Conservation (phyloP, 1,139 yeast species). For the Kodamaea arcana region DNA sequence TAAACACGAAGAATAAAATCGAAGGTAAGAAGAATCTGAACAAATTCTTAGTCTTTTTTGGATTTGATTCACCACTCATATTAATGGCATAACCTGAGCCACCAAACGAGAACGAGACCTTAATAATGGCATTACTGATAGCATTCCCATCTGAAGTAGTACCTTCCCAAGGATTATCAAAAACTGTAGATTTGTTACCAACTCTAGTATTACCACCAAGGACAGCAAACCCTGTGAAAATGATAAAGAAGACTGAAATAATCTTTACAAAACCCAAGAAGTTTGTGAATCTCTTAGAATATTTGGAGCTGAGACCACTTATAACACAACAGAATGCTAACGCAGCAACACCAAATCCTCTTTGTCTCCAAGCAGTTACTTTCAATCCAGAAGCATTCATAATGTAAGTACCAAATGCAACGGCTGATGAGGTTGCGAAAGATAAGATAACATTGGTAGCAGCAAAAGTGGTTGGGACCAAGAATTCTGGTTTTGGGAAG, state of each 20-base stretch:
- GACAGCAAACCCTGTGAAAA: constrained; percentile 18
- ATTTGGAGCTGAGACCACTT: constrained; percentile 27
- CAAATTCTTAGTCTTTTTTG: constrained; percentile 24
- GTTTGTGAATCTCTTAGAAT: constrained; percentile 31
- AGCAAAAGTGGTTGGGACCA: constrained; percentile 40
- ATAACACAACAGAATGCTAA: constrained; percentile 26
- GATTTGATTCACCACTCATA: constrained; percentile 36
- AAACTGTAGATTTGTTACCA: constrained; percentile 27
- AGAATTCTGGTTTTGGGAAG: constrained; percentile 34
- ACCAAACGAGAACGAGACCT: constrained; percentile 40
- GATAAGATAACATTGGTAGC: constrained; percentile 38
- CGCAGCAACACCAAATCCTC: constrained; percentile 40
- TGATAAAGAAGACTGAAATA: constrained; percentile 32
- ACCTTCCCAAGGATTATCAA: constrained; percentile 37
- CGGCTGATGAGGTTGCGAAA: constrained; percentile 38
- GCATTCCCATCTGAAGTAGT: constrained; percentile 39
- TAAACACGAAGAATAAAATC: constrained; percentile 28
- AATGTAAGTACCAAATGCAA: constrained; percentile 39
- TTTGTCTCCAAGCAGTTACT: constrained; percentile 34
- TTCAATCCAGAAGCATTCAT: constrained; percentile 33
- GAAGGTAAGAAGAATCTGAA: constrained; percentile 32
- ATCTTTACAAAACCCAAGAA: constrained; percentile 38
- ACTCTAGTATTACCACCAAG: constrained; percentile 36
- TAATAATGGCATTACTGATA: constrained; percentile 39
- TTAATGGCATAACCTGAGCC: constrained; percentile 37